phyloP scores from a whole-genome alignment of 805 yeast species.

The Nakazawaea molendinolei region DNA sequence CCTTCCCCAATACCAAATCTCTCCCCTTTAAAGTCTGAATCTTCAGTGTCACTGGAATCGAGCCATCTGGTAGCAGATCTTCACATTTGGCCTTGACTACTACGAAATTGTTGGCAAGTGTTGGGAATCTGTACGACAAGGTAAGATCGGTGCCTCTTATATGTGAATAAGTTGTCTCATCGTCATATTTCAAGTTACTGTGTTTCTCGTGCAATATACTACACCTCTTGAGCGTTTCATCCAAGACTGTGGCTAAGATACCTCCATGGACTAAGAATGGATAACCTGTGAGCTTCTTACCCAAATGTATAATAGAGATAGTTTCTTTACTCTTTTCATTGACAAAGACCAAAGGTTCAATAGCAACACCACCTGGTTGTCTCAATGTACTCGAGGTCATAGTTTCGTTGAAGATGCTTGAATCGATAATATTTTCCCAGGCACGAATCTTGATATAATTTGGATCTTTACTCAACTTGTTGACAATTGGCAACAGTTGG shows the following conservation, averaged over 20 bases:
- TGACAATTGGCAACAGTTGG: conserved; percentile 42
- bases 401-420: conserved; percentile 28
- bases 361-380: conserved; percentile 73
- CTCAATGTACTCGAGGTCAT: conserved; percentile 48
- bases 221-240: conserved; percentile 62
- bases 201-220: conserved; percentile 32
- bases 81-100: conserved; percentile 47
- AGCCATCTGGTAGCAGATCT: conserved; percentile 24
- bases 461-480: conserved; percentile 35
- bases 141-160: conserved; percentile 42
- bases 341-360: conserved; percentile 65
- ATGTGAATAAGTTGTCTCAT: conserved; percentile 18
- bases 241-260: conserved; percentile 69
- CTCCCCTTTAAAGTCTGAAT: conserved; percentile 49
- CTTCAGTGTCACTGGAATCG: conserved; percentile 39
- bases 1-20: conserved; percentile 50
- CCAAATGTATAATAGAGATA: conserved; percentile 66
- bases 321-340: conserved; percentile 50
- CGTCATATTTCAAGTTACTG: conserved; percentile 18
- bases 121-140: conserved; percentile 60
- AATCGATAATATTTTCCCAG: conserved; percentile 37
- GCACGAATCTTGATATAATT: conserved; percentile 31
- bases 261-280: conserved; percentile 91
- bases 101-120: conserved; percentile 72
- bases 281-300: conserved; percentile 75